Percentiles rank a stretch among this genome's conserved stretches.
phyloP scores from a whole-genome alignment of 2,329 filamentous ascomycete genomes.

The Didymella keratinophila region DNA sequence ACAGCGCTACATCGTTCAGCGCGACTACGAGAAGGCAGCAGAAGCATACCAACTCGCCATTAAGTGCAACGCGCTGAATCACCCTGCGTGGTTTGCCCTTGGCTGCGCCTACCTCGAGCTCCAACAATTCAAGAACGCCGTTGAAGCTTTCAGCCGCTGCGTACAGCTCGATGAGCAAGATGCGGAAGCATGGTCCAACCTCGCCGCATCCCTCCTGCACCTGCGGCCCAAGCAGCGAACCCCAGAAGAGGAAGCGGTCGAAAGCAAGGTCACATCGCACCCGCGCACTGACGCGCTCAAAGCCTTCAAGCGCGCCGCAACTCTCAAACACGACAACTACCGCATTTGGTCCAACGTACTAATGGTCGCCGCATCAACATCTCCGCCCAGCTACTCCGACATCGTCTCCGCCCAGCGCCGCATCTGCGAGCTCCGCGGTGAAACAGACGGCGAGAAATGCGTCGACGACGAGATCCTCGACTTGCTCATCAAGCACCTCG shows the following conservation, averaged over 20 bases:
- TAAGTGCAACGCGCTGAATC: slow-evolving; percentile 79
- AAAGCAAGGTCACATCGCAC: slow-evolving; percentile 36
- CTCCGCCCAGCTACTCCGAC: slow-evolving; percentile 76
- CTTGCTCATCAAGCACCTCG: slow-evolving; percentile 74
- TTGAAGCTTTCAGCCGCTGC: slow-evolving; percentile 81
- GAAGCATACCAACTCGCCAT: slow-evolving; percentile 82
- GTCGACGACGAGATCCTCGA: slow-evolving; percentile 78
- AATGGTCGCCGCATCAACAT: slow-evolving; percentile 80
- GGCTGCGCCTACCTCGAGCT: slow-evolving; percentile 87
- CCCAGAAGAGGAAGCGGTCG: slow-evolving; percentile 42
- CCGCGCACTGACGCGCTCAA: slow-evolving; percentile 77
- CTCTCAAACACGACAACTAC: slow-evolving; percentile 83
- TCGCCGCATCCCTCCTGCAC: slow-evolving; percentile 82
- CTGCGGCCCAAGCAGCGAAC: slow-evolving; percentile 61
- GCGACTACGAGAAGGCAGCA: slow-evolving; percentile 73
- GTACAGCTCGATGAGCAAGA: slow-evolving; percentile 88
- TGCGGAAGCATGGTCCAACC: slow-evolving; percentile 92
- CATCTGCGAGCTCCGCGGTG: slow-evolving; percentile 75
- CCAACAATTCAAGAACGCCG: slow-evolving; percentile 77
- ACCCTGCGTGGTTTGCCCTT: slow-evolving; percentile 86
- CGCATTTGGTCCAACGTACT: slow-evolving; percentile 98
- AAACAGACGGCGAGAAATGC: slow-evolving; percentile 74
- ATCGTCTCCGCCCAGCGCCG: slow-evolving; percentile 77
- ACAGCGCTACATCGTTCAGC: slow-evolving; percentile 73
- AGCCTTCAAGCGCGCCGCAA: slow-evolving; percentile 87